Base-by-base conservation (phyloP, 148 eudicot genomes). In the Mesembryanthemum crystallinum region DNA sequence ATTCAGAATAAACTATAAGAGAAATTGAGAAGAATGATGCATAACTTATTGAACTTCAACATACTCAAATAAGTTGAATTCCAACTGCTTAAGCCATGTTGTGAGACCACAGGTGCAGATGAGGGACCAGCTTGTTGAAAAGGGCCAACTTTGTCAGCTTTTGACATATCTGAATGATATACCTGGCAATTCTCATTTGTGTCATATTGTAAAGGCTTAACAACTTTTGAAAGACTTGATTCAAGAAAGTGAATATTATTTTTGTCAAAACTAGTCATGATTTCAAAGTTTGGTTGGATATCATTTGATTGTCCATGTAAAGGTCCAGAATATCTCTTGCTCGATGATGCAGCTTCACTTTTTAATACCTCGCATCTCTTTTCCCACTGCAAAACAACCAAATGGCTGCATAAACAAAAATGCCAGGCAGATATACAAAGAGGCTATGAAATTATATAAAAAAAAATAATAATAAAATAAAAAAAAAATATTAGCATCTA, bases 161-260 rank as follows among this genome's bases (percentile, higher is more conserved):
- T 71, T 78, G 88, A 80, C 23, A 74, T 58, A 73, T 86, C 92
- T 84, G 92, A 83, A 64, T 76, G 57, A 59, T 76, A 80, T 59
- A 83, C 91, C 95, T 87, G 96, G 81, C 85, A 75, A 83, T 87
- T 87, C 98, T 94, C 91, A 90, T 87, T 89, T 75, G 98, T 94
- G 83, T 82, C 74, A 78, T 82, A 80, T 86, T 84, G 98, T 94
- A 94, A 92, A 94, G 98, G 98, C 80, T 87, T 71, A 94, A 94
- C 98, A 92, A 76, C 79, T 77, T 92, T 85, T 58, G 87, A 73
- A 78, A 84, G 37, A 78, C 23, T 79, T 71, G 89, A 80, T 54
- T 79, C 75, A 81, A 78, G 68, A 86, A 85, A 81, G 54, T 79
- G 82, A 67, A 85, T 63, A 86, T 65, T 78, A 88, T 79, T 84